A percentile compares a stretch with the other conserved stretches of the same genome.
Conservation (phyloP, 305 asterid genomes). For the Ajuga reptans region DNA sequence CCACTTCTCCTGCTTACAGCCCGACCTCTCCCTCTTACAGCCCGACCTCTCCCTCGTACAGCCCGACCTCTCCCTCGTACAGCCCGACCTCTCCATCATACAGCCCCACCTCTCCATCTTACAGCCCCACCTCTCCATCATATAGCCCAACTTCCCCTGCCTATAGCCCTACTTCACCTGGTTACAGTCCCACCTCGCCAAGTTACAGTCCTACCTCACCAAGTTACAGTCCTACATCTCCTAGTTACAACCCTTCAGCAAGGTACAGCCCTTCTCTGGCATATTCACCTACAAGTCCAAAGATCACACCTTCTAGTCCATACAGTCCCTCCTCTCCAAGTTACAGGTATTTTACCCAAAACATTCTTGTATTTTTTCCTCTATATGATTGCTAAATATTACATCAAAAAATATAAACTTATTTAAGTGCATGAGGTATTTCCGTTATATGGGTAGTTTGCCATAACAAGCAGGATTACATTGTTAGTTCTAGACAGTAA, state of each 20-base stretch:
- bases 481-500: not conserved
- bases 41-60: constrained; percentile 65
- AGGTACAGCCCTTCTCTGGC: constrained; percentile 81
- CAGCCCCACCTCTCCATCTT: constrained; percentile 67
- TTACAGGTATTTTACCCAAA: constrained; percentile 51
- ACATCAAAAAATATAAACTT: not conserved
- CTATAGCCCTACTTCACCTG: constrained; percentile 82
- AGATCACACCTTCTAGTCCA: constrained; percentile 74
- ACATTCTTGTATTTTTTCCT: not conserved
- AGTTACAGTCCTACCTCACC: constrained; percentile 73
- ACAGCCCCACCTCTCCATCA: constrained; percentile 69
- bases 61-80: constrained; percentile 76
- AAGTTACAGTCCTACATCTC: constrained; percentile 66
- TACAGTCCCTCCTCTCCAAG: constrained; percentile 96
- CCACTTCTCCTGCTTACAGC: constrained; percentile 68
- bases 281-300: constrained; percentile 85
- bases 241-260: constrained; percentile 76
- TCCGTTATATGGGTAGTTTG: not conserved
- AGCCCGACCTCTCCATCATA: constrained; percentile 80
- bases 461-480: not conserved
- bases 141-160: constrained; percentile 75
- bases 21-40: constrained; percentile 75
- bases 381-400: not conserved
- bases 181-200: constrained; percentile 87
- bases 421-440: not conserved